A percentile compares a stretch with the other conserved stretches of the same genome.
Conservation (phyloP, 2,329 filamentous ascomycete species). For the Aspergillus quadrilineatus region DNA sequence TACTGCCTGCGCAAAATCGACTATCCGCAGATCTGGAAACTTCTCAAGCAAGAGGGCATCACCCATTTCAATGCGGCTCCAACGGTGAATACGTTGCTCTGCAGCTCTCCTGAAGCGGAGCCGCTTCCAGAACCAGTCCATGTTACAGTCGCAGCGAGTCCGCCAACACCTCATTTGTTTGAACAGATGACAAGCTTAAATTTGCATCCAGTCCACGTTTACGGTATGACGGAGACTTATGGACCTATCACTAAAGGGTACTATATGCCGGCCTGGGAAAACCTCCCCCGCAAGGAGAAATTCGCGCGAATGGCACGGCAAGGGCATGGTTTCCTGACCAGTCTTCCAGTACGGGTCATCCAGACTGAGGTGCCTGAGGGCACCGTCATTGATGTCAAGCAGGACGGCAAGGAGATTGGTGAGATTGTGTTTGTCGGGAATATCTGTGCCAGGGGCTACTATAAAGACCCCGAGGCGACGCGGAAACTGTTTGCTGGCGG, state of each 20-base stretch:
- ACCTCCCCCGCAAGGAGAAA: slow-evolving; percentile 69
- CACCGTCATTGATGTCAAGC: slow-evolving; percentile 64
- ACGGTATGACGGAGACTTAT: slow-evolving; percentile 85
- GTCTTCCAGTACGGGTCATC: slow-evolving; percentile 76
- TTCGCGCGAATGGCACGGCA: slow-evolving; percentile 91
- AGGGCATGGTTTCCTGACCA: slow-evolving; percentile 86
- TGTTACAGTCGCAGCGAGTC: slow-evolving; percentile 90
- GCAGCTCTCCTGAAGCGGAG: slow-evolving; percentile 72
- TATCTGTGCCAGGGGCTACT: slow-evolving; percentile 88
- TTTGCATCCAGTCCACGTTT: slow-evolving; percentile 86
- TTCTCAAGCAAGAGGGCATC: slow-evolving; percentile 81
- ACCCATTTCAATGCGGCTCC: slow-evolving; percentile 96
- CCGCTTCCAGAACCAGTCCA: slow-evolving; percentile 68
- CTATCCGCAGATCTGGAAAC: slow-evolving; percentile 85
- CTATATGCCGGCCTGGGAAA: slow-evolving; percentile 79
- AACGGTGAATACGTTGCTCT: slow-evolving; percentile 92
- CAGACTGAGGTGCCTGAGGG: slow-evolving; percentile 72
- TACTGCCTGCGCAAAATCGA: slow-evolving; percentile 94
- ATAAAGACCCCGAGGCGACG: slow-evolving; percentile 84
- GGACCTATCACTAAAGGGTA: slow-evolving; percentile 96
- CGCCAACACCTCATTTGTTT: slow-evolving; percentile 85
- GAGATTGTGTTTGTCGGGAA: slow-evolving; percentile 88
- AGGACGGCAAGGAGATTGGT: slow-evolving; percentile 72
- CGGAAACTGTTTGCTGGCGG: slow-evolving; percentile 83
- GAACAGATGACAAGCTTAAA: slow-evolving; percentile 89